Percentiles rank a stretch among this genome's conserved stretches.
These are phyloP conservation scores for Xylaria multiplex DNA, from an alignment of 2,329 filamentous ascomycete genomes.

Conservation along the genomic window DNA sequence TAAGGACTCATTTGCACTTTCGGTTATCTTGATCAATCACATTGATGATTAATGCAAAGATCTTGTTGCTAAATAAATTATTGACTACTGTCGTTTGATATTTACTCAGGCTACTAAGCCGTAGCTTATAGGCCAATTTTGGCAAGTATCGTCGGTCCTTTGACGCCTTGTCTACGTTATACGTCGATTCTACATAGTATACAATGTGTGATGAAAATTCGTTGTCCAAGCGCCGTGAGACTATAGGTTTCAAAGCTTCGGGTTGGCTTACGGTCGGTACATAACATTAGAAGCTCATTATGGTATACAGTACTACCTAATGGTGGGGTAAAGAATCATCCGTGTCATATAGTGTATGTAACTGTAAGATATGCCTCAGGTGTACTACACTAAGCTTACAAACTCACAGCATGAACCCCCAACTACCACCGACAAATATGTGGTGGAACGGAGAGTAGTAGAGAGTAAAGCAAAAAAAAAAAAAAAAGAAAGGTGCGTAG, in stretches of 20 bases:
- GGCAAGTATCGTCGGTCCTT: neutral
- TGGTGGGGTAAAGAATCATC: neutral
- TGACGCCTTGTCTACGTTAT: neutral
- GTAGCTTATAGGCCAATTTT: neutral
- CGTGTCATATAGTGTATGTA: too few relatives aligned
- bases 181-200: too few relatives aligned
- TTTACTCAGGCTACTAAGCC: neutral
- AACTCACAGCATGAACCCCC: neutral
- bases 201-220: neutral
- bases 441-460: neutral
- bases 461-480: too few relatives aligned
- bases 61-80: too few relatives aligned
- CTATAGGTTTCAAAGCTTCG: neutral
- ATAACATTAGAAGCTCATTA: neutral
- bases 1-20: neutral
- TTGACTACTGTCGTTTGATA: too few relatives aligned
- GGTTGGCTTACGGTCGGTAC: neutral
- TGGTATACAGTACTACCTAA: neutral
- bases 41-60: neutral
- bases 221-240: conserved; percentile 7
- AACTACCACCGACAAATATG: neutral
- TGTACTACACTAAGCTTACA: neutral
- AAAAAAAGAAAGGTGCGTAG: neutral
- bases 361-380: neutral
- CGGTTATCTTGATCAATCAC: neutral